phyloP scores from a whole-genome alignment of 169 alveolate species.

The Miamiensis avidus region DNA sequence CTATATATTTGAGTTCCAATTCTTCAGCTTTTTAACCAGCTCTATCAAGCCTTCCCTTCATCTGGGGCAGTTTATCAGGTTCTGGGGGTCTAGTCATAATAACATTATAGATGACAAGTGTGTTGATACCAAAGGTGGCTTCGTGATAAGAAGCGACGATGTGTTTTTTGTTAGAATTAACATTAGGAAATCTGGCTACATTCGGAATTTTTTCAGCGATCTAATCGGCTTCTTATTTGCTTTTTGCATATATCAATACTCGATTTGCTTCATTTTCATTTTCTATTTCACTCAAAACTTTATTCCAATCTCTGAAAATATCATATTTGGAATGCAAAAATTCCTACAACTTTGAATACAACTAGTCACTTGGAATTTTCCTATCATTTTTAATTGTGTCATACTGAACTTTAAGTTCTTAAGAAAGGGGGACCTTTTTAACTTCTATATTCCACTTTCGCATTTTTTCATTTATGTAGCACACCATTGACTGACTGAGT shows the following conservation, averaged over 20 bases:
- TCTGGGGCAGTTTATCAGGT: constrained; percentile 2
- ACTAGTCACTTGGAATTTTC: not conserved
- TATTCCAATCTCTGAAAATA: not conserved
- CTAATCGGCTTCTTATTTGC: constrained; percentile 1
- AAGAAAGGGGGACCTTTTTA: not conserved
- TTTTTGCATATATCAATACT: not conserved
- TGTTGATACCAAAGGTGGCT: not conserved
- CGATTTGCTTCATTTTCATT: not conserved
- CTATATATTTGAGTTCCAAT: not conserved
- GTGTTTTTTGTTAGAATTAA: not conserved
- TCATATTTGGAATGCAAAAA: no score
- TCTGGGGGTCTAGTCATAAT: not conserved
- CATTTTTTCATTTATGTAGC: not conserved
- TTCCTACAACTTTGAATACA: not conserved
- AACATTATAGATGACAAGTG: not conserved
- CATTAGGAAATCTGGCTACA: not conserved
- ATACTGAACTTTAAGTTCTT: not conserved
- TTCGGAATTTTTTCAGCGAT: not conserved
- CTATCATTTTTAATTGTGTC: not conserved
- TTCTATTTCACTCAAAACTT: not conserved
- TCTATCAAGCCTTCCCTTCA: constrained; percentile 4
- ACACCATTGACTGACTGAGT: not conserved
- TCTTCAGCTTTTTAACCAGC: not conserved
- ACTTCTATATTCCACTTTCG: not conserved
- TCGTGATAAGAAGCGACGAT: not conserved